Evolutionary conservation across 495 filamentous ascomycete genomes (phyloP).

Genomic region (Hypoxylon lienhwacheense): DNA sequence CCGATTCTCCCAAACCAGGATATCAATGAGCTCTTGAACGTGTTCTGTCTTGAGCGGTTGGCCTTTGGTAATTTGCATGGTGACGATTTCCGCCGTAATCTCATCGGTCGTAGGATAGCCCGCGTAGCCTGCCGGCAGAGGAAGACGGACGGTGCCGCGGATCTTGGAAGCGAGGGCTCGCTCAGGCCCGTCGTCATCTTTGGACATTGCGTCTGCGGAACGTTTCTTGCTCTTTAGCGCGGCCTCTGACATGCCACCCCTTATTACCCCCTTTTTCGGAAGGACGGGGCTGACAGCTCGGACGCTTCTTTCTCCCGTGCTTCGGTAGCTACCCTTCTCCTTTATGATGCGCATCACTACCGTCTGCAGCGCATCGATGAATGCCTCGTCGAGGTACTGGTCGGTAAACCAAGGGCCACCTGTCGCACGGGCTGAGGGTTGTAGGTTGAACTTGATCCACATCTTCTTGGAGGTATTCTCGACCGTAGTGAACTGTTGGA

Average conservation of each 20-base stretch:
- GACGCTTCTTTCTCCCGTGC: slow-evolving; percentile 34
- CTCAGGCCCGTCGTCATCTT: slow-evolving; percentile 36
- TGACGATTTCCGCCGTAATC: slow-evolving; percentile 71
- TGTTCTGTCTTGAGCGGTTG: slow-evolving; percentile 67
- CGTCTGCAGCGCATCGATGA: slow-evolving; percentile 71
- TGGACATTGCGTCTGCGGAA: slow-evolving; percentile 48
- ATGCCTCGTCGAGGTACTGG: slow-evolving; percentile 79
- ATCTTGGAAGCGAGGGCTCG: slow-evolving; percentile 37
- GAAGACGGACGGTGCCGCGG: slow-evolving; percentile 56
- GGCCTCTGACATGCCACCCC: slow-evolving; percentile 39
- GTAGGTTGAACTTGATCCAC: slow-evolving; percentile 77
- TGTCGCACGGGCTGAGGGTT: slow-evolving; percentile 82
- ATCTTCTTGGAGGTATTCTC: slow-evolving; percentile 70
- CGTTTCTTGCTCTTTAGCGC: slow-evolving; percentile 47
- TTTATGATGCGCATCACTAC: slow-evolving; percentile 73
- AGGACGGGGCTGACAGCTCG: slow-evolving; percentile 32
- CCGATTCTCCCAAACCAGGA: slow-evolving; percentile 82
- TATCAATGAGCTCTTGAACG: slow-evolving; percentile 77
- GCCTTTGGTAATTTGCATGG: slow-evolving; percentile 63
- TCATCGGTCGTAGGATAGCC: slow-evolving; percentile 75
- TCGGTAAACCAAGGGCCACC: slow-evolving; percentile 94
- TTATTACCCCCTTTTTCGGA: slow-evolving; percentile 51
- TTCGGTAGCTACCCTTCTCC: slow-evolving; percentile 64
- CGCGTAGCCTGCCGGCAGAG: slow-evolving; percentile 67
- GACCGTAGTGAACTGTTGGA: slow-evolving; percentile 62